Base-by-base conservation (phyloP, 208 protist species). In the Leishmania arabica region DNA sequence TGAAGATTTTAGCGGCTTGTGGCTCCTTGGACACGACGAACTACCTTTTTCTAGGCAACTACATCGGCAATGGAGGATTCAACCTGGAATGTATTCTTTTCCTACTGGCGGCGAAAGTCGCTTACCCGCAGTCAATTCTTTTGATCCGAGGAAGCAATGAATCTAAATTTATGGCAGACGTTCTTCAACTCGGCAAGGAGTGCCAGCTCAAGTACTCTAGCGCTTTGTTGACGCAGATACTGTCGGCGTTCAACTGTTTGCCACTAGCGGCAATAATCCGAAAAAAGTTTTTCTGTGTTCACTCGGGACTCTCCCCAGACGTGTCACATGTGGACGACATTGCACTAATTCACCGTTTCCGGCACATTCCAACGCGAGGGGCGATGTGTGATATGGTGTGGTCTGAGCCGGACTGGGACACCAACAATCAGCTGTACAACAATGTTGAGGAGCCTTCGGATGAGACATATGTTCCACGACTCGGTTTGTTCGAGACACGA, bases 371-470 rank as follows among this genome's bases (percentile, higher is more conserved):
- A n/a, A 96, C 99, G 77, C 94, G 88, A 51, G 98, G 99, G 15
- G 91, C 99, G 19, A 95, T 99, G 73, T 99, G 99, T 92, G 99
- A 99, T 83, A 89, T 99, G 49, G 88, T 99, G 8, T 99, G 99
- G 99, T 97, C 98, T 17, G 99, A 99, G 88, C 99, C 99, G 9
- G 98, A 99, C 79, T 97, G 91, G 91, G 93, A 97, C 85, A 92
- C 92, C 5, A 89, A 94, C 60, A 95, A 95, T 79, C 85, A 89
- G 34, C 90, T 96, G 45, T 95, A 99, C 78, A 82, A 79, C 77
- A 89, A 79, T 76, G 40, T 75, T 19, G 82, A 85, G 72, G 82
- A 82, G 75, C 49, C 79, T 42, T 81, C 80, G n/a, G 75, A 74
- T 47, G 85, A 91, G 60, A 91, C 91, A 69, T 97, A 95, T 83